Base-by-base conservation (phyloP, 306 rosid species). In the Medicago ruthenica region DNA sequence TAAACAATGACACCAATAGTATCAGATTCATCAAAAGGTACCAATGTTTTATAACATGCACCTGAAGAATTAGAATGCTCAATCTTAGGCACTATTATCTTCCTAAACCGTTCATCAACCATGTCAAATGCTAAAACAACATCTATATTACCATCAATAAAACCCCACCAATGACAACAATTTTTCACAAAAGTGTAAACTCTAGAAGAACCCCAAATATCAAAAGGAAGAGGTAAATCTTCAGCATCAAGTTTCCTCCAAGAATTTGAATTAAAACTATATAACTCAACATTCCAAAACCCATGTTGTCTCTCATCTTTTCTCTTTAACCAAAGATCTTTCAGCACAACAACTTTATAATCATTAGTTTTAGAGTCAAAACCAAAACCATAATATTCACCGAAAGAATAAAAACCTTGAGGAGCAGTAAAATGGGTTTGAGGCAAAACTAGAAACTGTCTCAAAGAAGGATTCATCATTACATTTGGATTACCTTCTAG, bases 161-260 rank as follows among this genome's bases (percentile, higher is more conserved):
- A 72, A 20, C 75, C 63, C 79, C 51, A 79, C 83, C 83, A 79
- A 34, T 79, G 83, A 55, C 8, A 73, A 42, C 70, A 73, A 21
- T 66, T 79, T 17, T 44, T 65, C 8, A 65, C 83, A 34, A 12
- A 73, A 8, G 83, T 73, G 9, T 73, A 79, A 20, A 79, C 53
- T 11, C 45, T 16, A 15, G 79, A 73, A 5, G 83, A 73, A 11
- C 75, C 69, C 74, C 62, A 55, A 55, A 73, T 79, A 10, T 79
- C 83, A 34, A 73, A 5, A 3, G 75, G 62, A 9, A 73, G 16
- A 17, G 79, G 79, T 0, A 73, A 44, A 44, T 21, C n/a, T 54
- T 3, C 62, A 18, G 47, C 74, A 18, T 34, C 75, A 34, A 65
- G 40, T 17, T 62, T 79, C 67, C 40, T 79, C 82, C 82, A 79